A percentile compares a stretch with the other conserved stretches of the same genome.
phyloP scores from a whole-genome alignment of 305 asterid species.

The Fraxinus sp. region DNA sequence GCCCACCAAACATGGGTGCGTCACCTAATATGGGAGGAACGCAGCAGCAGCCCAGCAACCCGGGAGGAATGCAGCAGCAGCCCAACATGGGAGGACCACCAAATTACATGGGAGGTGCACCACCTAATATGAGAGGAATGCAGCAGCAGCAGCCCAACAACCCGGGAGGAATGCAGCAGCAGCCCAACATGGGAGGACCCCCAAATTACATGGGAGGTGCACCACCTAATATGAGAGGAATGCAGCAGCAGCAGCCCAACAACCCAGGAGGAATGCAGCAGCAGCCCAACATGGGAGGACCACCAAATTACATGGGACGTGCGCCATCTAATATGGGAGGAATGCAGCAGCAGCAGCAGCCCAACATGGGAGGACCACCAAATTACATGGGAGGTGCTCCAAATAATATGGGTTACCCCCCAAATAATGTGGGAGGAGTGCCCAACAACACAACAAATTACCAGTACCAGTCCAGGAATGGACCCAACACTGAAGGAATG shows the following conservation, averaged over 20 bases:
- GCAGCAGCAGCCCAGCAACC: constrained; percentile 31
- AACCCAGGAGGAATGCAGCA: background rate
- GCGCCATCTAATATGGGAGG: background rate
- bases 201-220: background rate
- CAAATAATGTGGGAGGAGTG: constrained; percentile 27
- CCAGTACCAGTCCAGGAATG: constrained; percentile 45
- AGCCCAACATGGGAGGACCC: background rate
- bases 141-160: constrained; percentile 28
- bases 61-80: constrained; percentile 11
- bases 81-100: background rate
- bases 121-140: constrained; percentile 16
- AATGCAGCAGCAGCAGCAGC: background rate
- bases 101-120: background rate
- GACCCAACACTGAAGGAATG: constrained; percentile 38
- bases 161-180: background rate
- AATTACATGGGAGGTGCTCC: background rate
- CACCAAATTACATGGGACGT: background rate
- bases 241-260: constrained; percentile 27
- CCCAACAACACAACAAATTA: constrained; percentile 35
- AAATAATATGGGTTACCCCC: background rate
- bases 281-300: background rate
- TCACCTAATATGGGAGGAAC: constrained; percentile 18
- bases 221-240: constrained; percentile 17
- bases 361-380: background rate
- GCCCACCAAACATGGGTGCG: constrained; percentile 8